phyloP scores from a whole-genome alignment of 2,329 filamentous ascomycete species.

The Ceratocystis alfenasii region DNA sequence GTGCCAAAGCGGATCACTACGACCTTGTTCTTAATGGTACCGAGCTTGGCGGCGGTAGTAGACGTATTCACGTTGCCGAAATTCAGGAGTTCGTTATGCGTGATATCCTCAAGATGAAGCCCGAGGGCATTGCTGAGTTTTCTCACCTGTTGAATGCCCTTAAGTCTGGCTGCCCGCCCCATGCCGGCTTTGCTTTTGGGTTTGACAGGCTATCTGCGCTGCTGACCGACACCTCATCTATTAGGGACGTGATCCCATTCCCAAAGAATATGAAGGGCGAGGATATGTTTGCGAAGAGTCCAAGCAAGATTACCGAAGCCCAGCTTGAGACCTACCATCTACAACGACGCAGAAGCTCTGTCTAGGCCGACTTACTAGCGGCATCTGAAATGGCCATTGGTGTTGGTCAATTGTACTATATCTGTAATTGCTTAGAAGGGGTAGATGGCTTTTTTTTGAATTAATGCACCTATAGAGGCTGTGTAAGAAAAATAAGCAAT shows the following conservation, averaged over 20 bases:
- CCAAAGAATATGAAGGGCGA: constrained; percentile 87
- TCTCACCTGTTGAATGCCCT: constrained; percentile 73
- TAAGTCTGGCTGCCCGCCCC: constrained; percentile 77
- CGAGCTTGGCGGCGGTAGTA: constrained; percentile 83
- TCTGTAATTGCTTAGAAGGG: not conserved
- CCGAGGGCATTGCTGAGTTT: constrained; percentile 65
- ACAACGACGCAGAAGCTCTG: constrained; percentile 24
- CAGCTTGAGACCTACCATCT: constrained; percentile 40
- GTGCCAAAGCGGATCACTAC: constrained; percentile 75
- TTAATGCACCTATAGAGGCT: constrained; percentile 5
- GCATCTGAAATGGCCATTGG: constrained; percentile 7
- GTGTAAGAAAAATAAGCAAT: not conserved
- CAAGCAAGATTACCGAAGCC: constrained; percentile 52
- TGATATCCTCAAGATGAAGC: constrained; percentile 67
- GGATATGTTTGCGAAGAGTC: constrained; percentile 70
- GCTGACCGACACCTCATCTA: constrained; percentile 61
- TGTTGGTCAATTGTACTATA: constrained; percentile 5
- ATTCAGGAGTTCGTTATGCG: constrained; percentile 78
- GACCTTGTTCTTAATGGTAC: constrained; percentile 93
- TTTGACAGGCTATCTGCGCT: constrained; percentile 80
- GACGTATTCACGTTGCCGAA: constrained; percentile 74
- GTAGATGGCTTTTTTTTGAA: too few species aligned
- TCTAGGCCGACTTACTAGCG: not conserved
- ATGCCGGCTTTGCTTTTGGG: constrained; percentile 84
- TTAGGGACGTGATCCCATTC: constrained; percentile 92